phyloP scores from a whole-genome alignment of 768 basidiomycete genomes.

The Clitopilus hobsonii region DNA sequence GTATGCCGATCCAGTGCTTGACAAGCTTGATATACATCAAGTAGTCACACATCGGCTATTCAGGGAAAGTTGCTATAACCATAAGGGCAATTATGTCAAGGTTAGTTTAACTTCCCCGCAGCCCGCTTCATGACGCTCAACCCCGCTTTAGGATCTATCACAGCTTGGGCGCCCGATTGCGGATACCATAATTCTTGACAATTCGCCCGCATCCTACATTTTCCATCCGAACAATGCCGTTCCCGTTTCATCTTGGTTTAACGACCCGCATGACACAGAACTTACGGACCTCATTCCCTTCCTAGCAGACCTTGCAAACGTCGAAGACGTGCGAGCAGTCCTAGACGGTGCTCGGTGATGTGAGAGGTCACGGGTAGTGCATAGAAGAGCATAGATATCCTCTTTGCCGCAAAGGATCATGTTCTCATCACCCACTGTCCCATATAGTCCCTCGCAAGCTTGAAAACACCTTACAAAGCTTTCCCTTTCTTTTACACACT shows the following conservation, averaged over 20 bases:
- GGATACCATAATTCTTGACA: constrained; percentile 97
- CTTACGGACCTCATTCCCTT: constrained; percentile 94
- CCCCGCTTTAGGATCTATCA: constrained; percentile 73
- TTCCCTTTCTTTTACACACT: neutral
- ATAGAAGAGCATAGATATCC: constrained; percentile 7
- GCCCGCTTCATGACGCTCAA: neutral
- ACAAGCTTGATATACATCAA: constrained; percentile 90
- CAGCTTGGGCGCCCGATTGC: constrained; percentile 92
- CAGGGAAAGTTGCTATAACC: constrained; percentile 98
- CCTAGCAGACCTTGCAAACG: constrained; percentile 78
- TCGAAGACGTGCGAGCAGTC: constrained; percentile 89
- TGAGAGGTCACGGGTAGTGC: neutral
- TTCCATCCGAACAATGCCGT: constrained; percentile 99
- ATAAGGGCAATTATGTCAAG: constrained; percentile 99
- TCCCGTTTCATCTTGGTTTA: constrained; percentile 99
- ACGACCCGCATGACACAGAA: constrained; percentile 97
- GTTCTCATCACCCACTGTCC: neutral
- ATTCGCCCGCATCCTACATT: constrained; percentile 98
- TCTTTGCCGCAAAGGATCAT: neutral
- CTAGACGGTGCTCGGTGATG: constrained; percentile 76
- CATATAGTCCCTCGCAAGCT: neutral
- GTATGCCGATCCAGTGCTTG: constrained; percentile 98
- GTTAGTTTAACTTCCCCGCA: constrained; percentile 32
- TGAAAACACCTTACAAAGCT: neutral
- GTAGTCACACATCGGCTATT: constrained; percentile 94